Conservation (phyloP, 768 basidiomycete genomes). For the Boletus patriciae region DNA sequence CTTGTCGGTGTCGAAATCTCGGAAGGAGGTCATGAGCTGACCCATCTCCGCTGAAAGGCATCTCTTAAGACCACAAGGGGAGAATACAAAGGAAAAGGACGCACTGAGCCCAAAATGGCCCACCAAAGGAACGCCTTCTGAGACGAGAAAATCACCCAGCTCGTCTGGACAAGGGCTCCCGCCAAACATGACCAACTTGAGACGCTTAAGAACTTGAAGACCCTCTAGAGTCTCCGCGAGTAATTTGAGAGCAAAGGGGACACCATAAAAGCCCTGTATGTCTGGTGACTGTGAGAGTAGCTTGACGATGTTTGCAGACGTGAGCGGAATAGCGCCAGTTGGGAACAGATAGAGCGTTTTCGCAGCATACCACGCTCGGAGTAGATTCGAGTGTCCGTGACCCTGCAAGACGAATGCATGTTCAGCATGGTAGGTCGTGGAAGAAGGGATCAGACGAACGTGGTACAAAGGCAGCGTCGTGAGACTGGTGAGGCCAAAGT, state of each 20-base stretch:
- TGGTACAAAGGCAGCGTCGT: slow-evolving; percentile 34
- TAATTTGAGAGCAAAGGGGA: slow-evolving; percentile 43
- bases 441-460: slow-evolving; percentile 21
- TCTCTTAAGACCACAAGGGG: background rate
- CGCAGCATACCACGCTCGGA: slow-evolving; percentile 45
- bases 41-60: slow-evolving; percentile 32
- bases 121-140: slow-evolving; percentile 49
- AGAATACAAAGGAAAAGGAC: slow-evolving; percentile 10
- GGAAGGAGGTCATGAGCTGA: slow-evolving; percentile 46
- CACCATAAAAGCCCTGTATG: slow-evolving; percentile 36
- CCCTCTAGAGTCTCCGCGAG: slow-evolving; percentile 51
- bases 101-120: slow-evolving; percentile 51
- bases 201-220: slow-evolving; percentile 38
- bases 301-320: slow-evolving; percentile 42
- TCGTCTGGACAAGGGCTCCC: slow-evolving; percentile 56
- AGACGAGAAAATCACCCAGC: slow-evolving; percentile 49
- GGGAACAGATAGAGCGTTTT: slow-evolving; percentile 47
- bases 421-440: background rate
- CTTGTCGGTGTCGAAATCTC: slow-evolving; percentile 51
- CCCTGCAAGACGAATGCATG: slow-evolving; percentile 6
- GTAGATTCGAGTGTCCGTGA: slow-evolving; percentile 28
- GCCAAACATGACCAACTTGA: slow-evolving; percentile 52
- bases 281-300: slow-evolving; percentile 38
- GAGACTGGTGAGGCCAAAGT: slow-evolving; percentile 25
- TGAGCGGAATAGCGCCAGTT: slow-evolving; percentile 43